Evolutionary conservation across 495 filamentous ascomycete species (phyloP).

Genomic region (Daldinia bambusicola): DNA sequence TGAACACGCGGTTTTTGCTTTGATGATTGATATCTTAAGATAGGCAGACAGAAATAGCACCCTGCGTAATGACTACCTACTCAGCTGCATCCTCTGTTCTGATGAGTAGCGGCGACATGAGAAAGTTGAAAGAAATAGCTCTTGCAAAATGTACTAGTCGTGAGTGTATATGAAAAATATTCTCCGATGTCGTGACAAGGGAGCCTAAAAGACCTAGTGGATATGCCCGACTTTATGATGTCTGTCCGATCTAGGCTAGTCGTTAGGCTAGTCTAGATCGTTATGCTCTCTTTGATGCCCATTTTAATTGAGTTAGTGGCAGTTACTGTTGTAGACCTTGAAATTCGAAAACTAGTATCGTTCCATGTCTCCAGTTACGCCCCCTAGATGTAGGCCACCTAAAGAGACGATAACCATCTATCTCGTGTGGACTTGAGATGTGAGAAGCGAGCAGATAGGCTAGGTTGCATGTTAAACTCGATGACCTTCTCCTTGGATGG

Average conservation of each 20-base stretch:
- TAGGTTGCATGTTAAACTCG: no score
- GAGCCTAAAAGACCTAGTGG: background rate
- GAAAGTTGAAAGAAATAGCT: background rate
- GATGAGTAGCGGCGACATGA: background rate
- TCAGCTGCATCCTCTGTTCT: background rate
- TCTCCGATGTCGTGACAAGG: background rate
- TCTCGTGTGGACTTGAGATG: background rate
- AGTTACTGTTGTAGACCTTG: background rate
- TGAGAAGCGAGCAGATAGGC: background rate
- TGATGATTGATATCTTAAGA: background rate
- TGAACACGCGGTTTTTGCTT: background rate
- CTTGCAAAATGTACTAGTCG: background rate
- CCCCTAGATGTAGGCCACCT: background rate
- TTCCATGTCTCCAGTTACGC: background rate
- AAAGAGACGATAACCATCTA: background rate
- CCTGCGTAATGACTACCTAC: background rate
- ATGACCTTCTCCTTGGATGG: no score
- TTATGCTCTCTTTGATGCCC: background rate
- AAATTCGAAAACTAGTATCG: background rate
- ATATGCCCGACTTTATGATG: background rate
- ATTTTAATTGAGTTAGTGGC: background rate
- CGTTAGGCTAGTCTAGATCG: background rate
- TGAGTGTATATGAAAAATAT: background rate
- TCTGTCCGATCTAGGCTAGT: conserved; percentile 2
- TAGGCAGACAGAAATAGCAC: background rate